A percentile compares a stretch with the other conserved stretches of the same genome.
phyloP scores from a whole-genome alignment of 2,329 filamentous ascomycete species.

The Ophiosphaerella narmari region DNA sequence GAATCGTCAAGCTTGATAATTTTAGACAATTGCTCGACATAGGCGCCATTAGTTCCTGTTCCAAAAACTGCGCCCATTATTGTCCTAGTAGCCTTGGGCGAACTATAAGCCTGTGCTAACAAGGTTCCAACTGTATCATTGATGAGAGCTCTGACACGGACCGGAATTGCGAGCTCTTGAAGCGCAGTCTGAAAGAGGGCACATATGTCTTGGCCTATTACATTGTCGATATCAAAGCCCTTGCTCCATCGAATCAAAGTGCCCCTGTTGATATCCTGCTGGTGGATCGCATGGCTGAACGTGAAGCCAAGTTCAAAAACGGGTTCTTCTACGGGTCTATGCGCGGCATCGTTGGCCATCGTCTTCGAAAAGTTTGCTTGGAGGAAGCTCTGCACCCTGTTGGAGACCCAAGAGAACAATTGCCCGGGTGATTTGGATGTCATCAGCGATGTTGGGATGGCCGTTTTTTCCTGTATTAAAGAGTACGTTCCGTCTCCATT shows the following conservation, averaged over 20 bases:
- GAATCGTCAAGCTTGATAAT: slow-evolving; percentile 69
- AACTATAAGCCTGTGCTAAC: slow-evolving; percentile 94
- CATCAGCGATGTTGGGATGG: slow-evolving; percentile 87
- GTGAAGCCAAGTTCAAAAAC: slow-evolving; percentile 91
- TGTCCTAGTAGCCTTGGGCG: slow-evolving; percentile 77
- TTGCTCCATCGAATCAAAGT: slow-evolving; percentile 93
- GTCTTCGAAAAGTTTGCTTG: slow-evolving; percentile 78
- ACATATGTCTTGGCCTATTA: slow-evolving; percentile 88
- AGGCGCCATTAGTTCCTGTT: slow-evolving; percentile 92
- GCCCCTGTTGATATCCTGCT: slow-evolving; percentile 88
- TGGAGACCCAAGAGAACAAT: slow-evolving; percentile 86
- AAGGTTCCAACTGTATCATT: slow-evolving; percentile 95
- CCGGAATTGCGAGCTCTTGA: slow-evolving; percentile 77
- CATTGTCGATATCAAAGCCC: slow-evolving; percentile 89
- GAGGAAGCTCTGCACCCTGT: slow-evolving; percentile 86
- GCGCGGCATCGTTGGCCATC: slow-evolving; percentile 60
- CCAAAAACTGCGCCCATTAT: slow-evolving; percentile 91
- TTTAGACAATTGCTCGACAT: slow-evolving; percentile 82
- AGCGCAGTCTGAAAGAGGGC: slow-evolving; percentile 82
- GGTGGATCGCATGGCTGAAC: slow-evolving; percentile 91
- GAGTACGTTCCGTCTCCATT: slow-evolving; percentile 91
- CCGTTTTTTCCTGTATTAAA: slow-evolving; percentile 83
- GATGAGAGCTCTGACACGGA: slow-evolving; percentile 85
- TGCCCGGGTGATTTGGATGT: slow-evolving; percentile 79
- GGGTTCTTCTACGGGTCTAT: slow-evolving; percentile 47